Evolutionary conservation across 331 rosid species (phyloP), one percentile per base, ranked within the genome.

Genomic region (Malus hybrid): DNA sequence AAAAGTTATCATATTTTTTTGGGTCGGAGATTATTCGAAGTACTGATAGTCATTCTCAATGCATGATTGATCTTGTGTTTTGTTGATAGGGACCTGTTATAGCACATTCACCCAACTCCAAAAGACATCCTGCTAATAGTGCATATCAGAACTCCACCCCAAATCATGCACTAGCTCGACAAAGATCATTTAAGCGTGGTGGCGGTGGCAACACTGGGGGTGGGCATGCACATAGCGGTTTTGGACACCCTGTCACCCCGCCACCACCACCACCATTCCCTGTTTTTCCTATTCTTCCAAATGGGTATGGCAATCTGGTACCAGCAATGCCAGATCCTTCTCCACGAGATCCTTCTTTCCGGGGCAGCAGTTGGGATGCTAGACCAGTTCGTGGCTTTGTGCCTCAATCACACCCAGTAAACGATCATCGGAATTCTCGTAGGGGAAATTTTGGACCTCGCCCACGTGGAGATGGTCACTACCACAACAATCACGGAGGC

Each of bases 241-340:
- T 75, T 66, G 24, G 84, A 50, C 85, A 82, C 66, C 86, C 85
- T 68, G 63, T 77, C 3, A 65, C 88, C 12, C 78, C 78, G 2
- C 75, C 77, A 3, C 89, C 89, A 0, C 91, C 87, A 0, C 95
- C 96, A 15, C 89, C 88, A 0, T 93, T 85, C 81, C 90, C 96
- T 46, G 66, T 85, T 46, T 81, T 69, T 75, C 84, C 75, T n/a
- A 30, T 86, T 39, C 87, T 81, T 75, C 76, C 87, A 4, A 83
- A 24, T 84, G 75, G 83, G 66, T 89, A 77, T 72, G 79, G 66
- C 67, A 85, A 74, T 82, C 12, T 86, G 85, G 61, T 84, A 14
- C 82, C 91, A 1, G 82, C 76, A 10, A 77, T 82, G 14, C 83
- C 86, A 14, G 89, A 86, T 36, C 84, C 79, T 78, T 85, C 93